Conservation (phyloP, 768 basidiomycete species). For the Coprinopsis cinerea region DNA sequence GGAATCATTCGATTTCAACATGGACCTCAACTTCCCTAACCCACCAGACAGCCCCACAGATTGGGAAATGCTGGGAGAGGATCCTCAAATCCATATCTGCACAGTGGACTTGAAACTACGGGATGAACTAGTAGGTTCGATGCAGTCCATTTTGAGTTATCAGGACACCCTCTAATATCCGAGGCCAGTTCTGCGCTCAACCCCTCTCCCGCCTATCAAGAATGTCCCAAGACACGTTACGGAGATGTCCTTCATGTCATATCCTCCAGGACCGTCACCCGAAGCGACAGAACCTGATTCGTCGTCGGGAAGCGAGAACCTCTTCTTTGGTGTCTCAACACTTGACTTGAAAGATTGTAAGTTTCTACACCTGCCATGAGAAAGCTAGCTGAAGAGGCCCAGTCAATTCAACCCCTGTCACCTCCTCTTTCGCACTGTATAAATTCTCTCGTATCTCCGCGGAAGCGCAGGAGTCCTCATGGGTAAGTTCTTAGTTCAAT, state of each 20-base stretch:
- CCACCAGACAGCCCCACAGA: background rate
- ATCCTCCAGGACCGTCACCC: background rate
- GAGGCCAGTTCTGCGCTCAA: background rate
- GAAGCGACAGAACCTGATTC: background rate
- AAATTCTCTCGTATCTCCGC: too few species aligned
- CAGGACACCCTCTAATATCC: background rate
- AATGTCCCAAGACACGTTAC: slow-evolving; percentile 5
- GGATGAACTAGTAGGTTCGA: background rate
- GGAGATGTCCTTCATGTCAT: slow-evolving; percentile 5
- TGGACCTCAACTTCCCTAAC: background rate
- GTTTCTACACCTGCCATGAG: background rate
- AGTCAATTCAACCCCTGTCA: slow-evolving; percentile 3
- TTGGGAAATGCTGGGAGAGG: slow-evolving; percentile 3
- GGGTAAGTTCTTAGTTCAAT: background rate
- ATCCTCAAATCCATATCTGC: background rate
- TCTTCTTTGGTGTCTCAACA: slow-evolving; percentile 1
- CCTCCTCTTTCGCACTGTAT: slow-evolving; percentile 2
- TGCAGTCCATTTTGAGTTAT: background rate
- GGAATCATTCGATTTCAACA: background rate
- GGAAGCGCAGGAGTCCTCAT: background rate
- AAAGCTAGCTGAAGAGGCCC: background rate
- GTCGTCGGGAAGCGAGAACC: background rate
- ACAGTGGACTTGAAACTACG: background rate
- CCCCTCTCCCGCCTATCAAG: slow-evolving; percentile 1
- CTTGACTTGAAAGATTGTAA: slow-evolving; percentile 7